These are phyloP conservation scores for Chenopodium suecicum DNA, from an alignment of 148 eudicot species.

Conservation along the genomic window DNA sequence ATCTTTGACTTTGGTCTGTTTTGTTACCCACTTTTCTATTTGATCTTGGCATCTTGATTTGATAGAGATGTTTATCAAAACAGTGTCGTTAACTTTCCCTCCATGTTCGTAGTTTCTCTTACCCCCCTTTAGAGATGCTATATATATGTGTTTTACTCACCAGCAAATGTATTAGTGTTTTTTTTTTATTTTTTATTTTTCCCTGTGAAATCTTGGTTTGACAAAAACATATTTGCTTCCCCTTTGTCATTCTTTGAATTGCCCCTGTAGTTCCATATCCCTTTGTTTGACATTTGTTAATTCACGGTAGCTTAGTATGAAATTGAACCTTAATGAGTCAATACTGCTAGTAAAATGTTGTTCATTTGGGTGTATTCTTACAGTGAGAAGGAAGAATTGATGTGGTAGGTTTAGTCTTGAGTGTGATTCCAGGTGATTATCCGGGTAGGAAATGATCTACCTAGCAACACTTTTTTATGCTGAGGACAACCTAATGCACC, in stretches of 20 bases:
- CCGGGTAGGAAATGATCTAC: background rate
- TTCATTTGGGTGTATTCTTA: background rate
- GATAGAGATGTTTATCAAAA: background rate
- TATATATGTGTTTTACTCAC: background rate
- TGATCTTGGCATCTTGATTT: background rate
- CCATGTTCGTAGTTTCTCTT: background rate
- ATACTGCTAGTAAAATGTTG: background rate
- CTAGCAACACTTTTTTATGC: background rate
- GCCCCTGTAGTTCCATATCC: background rate
- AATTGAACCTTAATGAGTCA: background rate
- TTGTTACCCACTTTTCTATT: background rate
- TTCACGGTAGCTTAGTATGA: background rate
- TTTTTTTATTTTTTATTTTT: background rate
- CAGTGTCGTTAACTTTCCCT: background rate
- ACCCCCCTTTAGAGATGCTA: background rate
- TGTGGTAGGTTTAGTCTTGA: background rate
- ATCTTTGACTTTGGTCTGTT: background rate
- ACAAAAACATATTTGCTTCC: background rate
- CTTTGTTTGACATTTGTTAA: background rate
- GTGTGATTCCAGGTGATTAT: background rate
- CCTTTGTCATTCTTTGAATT: background rate
- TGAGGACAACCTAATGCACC: background rate
- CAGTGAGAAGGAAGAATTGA: background rate
- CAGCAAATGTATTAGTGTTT: background rate
- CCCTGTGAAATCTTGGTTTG: background rate